Evolutionary conservation across 768 basidiomycete species (phyloP).

Genomic region (Lactifluus subvellereus): DNA sequence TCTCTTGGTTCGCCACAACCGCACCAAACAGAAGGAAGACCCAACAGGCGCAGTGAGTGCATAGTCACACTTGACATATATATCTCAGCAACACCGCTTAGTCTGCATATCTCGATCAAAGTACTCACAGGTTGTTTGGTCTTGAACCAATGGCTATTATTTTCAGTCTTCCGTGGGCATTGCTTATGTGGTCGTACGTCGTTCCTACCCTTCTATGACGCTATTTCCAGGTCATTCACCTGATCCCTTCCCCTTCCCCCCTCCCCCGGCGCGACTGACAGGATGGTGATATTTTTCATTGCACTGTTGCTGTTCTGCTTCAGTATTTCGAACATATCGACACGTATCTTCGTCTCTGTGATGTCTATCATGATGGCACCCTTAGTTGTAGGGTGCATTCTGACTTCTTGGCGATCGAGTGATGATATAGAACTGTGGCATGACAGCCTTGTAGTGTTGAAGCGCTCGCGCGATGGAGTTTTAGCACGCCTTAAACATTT

Average conservation of each 20-base stretch:
- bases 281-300: slow-evolving; percentile 17
- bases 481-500: too few relatives aligned
- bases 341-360: slow-evolving; percentile 2
- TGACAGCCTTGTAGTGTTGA: too few relatives aligned
- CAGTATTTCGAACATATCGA: slow-evolving; percentile 1
- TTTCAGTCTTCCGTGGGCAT: slow-evolving; percentile 50
- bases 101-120: slow-evolving; percentile 27
- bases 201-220: background rate
- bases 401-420: too few relatives aligned
- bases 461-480: too few relatives aligned
- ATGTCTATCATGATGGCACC: background rate
- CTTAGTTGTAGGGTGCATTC: too few relatives aligned
- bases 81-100: background rate
- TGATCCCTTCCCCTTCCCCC: too few relatives aligned
- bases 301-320: slow-evolving; percentile 17
- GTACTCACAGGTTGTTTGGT: slow-evolving; percentile 34
- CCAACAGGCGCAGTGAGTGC: slow-evolving; percentile 18
- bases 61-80: too few relatives aligned
- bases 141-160: slow-evolving; percentile 48
- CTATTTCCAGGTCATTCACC: background rate
- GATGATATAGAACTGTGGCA: too few relatives aligned
- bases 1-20: slow-evolving; percentile 40
- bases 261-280: background rate
- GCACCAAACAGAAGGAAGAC: slow-evolving; percentile 33
- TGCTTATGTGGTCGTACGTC: slow-evolving; percentile 57